Evolutionary conservation across 805 yeast genomes (phyloP).

Genomic region (Cyberlindnera japonica): DNA sequence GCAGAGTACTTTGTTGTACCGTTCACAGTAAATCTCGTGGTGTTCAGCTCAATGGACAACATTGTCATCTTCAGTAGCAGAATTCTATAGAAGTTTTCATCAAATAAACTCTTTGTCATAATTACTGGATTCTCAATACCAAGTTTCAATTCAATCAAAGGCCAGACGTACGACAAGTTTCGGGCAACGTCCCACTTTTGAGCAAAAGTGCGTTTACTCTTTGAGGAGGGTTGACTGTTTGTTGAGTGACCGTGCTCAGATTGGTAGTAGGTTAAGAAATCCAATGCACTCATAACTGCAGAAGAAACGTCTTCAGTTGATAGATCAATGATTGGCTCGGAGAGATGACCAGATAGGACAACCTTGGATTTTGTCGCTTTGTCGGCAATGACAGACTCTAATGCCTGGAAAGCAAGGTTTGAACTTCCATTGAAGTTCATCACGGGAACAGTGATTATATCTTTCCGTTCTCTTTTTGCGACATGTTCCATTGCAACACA

Average conservation of each 20-base stretch:
- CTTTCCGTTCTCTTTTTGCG: conserved; percentile 16
- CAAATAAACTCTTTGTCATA: conserved; percentile 30
- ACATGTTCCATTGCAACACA: conserved; percentile 30
- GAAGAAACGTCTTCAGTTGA: conserved; percentile 38
- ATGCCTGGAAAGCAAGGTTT: conserved; percentile 35
- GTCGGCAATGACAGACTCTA: conserved; percentile 23
- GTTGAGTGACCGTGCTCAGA: background rate
- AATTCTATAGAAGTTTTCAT: conserved; percentile 30
- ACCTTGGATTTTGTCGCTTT: conserved; percentile 31
- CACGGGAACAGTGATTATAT: conserved; percentile 19
- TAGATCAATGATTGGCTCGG: conserved; percentile 44
- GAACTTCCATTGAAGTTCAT: conserved; percentile 36
- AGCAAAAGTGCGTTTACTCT: background rate
- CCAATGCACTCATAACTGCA: conserved; percentile 26
- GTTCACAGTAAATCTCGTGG: conserved; percentile 16
- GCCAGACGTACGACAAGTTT: conserved; percentile 28
- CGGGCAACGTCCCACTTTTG: conserved; percentile 14
- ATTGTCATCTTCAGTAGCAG: conserved; percentile 28
- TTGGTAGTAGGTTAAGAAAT: conserved; percentile 17
- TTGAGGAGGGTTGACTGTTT: background rate
- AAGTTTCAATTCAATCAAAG: conserved; percentile 32
- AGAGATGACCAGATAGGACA: conserved; percentile 36
- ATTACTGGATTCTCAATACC: conserved; percentile 38
- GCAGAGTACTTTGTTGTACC: conserved; percentile 20
- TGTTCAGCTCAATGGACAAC: conserved; percentile 18